A percentile compares a stretch with the other conserved stretches of the same genome.
Conservation (phyloP, 352 stramenopile species). For the Albugo laibachii region DNA sequence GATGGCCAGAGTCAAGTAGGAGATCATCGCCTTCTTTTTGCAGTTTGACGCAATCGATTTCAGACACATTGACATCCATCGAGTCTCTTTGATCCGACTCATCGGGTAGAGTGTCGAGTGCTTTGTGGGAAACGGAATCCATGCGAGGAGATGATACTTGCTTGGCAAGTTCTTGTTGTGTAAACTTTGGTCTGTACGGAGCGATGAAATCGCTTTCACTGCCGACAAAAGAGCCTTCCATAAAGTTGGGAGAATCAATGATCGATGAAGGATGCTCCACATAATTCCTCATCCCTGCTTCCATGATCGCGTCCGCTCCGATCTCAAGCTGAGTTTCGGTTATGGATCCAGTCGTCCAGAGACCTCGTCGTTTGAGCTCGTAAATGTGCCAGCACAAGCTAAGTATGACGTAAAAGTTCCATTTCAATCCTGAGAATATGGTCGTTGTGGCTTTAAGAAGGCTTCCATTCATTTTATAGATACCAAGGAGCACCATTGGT, state of each 20-base stretch:
- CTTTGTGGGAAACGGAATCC: too few relatives aligned
- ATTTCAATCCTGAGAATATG: slow-evolving; percentile 54
- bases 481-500: slow-evolving; percentile 48
- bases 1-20: too few relatives aligned
- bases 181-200: too few relatives aligned
- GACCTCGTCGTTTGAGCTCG: slow-evolving; percentile 55
- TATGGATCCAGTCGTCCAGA: slow-evolving; percentile 18
- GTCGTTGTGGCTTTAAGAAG: slow-evolving; percentile 16
- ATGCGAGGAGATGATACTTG: too few relatives aligned
- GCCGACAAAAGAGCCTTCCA: slow-evolving; percentile 29
- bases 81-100: too few relatives aligned
- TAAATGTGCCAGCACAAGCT: slow-evolving; percentile 60
- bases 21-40: too few relatives aligned
- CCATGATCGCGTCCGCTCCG: not conserved
- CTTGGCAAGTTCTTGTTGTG: too few relatives aligned
- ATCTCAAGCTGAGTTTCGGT: too few relatives aligned
- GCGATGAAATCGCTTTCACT: not conserved
- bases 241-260: slow-evolving; percentile 47
- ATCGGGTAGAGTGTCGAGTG: too few relatives aligned
- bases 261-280: slow-evolving; percentile 12
- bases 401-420: slow-evolving; percentile 68
- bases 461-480: slow-evolving; percentile 75
- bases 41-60: too few relatives aligned
- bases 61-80: too few relatives aligned
- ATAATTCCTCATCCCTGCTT: slow-evolving; percentile 10